Evolutionary conservation across 2,329 filamentous ascomycete genomes (phyloP), one percentile per base, ranked within the genome.

Genomic region (Tolypocladium sp.): DNA sequence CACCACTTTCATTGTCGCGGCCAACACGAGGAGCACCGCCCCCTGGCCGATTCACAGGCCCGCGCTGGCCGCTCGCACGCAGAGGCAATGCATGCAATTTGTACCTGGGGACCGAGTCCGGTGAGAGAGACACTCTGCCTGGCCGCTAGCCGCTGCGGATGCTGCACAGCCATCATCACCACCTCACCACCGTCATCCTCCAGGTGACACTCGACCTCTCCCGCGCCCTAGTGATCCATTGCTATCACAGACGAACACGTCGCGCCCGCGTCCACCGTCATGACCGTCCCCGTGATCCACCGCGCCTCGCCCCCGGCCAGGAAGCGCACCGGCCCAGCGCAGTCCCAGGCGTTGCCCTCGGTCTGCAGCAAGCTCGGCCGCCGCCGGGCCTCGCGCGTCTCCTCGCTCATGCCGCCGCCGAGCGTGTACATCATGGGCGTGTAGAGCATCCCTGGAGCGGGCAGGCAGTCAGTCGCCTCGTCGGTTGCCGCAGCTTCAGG

Each of bases 291-390:
- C 0, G 76, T 78, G 10, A 79, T 76, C 76, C 76, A 79, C 12
- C 76, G 64, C 4, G 76, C 71, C 35, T 78, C 71, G 4, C 73
- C 70, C 10, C 73, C 68, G 0, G 72, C 72, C 1, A 79, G 62
- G 51, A 78, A 79, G 0, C 69, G 64, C 27, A 77, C 72, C 0
- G 75, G 73, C 7, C 66, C 70, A 6, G 74, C 76, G 33, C 68
- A 72, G 58, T 79, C 77, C 76, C 76, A 79, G 0, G 67, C 76
- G 42, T 69, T 78, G 0, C 77, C 76, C 42, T 78, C 75, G 0
- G 74, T 77, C 1, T 70, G 68, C 1, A 78, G 63, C 8, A 79
- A 57, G 54, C 73, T 77, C 42, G 74, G 66, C 2, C 67, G 68
- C 27, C 69, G 75, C 17, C 77, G 65, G 1, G 72, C 70, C 35